phyloP scores from a whole-genome alignment of 805 yeast species.

The Zygosaccharomyces bisporus region DNA sequence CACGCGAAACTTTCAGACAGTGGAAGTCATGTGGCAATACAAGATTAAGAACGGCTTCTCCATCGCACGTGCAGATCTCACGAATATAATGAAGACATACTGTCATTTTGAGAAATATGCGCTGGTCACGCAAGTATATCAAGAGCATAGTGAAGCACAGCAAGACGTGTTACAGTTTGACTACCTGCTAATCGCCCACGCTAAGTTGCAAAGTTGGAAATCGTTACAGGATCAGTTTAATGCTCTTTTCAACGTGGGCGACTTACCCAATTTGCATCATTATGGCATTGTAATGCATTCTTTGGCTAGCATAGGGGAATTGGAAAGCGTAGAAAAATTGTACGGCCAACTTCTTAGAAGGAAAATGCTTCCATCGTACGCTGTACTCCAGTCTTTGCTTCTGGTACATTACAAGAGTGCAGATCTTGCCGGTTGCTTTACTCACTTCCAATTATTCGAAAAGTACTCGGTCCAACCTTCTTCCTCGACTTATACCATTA shows the following conservation, averaged over 20 bases:
- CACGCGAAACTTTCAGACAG: constrained; percentile 14
- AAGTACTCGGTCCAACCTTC: constrained; percentile 30
- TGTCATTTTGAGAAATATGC: constrained; percentile 21
- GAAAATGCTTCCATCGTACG: constrained; percentile 44
- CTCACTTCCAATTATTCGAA: constrained; percentile 31
- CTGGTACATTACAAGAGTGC: constrained; percentile 26
- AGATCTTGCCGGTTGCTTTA: constrained; percentile 26
- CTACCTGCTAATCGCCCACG: constrained; percentile 45
- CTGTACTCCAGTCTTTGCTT: constrained; percentile 30
- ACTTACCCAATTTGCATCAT: constrained; percentile 50
- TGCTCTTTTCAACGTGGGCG: constrained; percentile 49
- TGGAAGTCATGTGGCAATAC: constrained; percentile 33
- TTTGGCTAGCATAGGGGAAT: constrained; percentile 49
- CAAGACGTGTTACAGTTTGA: constrained; percentile 44
- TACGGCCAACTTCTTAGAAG: constrained; percentile 46
- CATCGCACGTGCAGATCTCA: constrained; percentile 22
- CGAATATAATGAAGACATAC: constrained; percentile 26
- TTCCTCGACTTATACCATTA: constrained; percentile 25
- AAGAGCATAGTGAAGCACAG: constrained; percentile 41
- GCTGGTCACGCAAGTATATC: constrained; percentile 37
- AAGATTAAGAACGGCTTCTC: constrained; percentile 26
- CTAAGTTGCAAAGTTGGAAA: constrained; percentile 48
- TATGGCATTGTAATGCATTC: constrained; percentile 61
- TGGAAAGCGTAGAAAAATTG: constrained; percentile 45
- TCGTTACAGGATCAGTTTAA: constrained; percentile 55